These are phyloP conservation scores for Cordyceps sp. DNA, from an alignment of 2,329 filamentous ascomycete species.

Conservation along the genomic window DNA sequence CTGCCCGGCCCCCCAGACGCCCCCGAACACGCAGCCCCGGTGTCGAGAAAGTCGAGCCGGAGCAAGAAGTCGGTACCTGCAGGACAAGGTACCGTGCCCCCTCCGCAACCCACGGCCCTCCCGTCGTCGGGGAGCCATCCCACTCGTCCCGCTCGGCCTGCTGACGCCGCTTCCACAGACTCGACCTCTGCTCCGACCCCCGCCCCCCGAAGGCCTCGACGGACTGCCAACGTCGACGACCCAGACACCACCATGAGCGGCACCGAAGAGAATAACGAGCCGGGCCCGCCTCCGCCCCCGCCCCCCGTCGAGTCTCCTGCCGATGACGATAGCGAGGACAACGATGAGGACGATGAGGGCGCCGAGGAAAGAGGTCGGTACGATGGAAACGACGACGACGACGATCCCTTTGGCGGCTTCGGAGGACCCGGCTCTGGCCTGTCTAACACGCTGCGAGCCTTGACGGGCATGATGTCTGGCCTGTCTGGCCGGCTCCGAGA, in stretches of 20 bases:
- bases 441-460: slow-evolving; percentile 65
- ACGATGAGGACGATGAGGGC: slow-evolving; percentile 15
- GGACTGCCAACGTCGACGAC: slow-evolving; percentile 34
- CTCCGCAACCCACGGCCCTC: background rate
- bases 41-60: slow-evolving; percentile 51
- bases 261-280: slow-evolving; percentile 36
- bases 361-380: slow-evolving; percentile 36
- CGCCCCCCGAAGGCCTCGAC: slow-evolving; percentile 32
- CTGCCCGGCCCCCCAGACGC: slow-evolving; percentile 42
- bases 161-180: slow-evolving; percentile 11
- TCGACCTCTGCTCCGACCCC: slow-evolving; percentile 17
- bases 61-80: slow-evolving; percentile 46
- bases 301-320: slow-evolving; percentile 17
- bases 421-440: slow-evolving; percentile 51
- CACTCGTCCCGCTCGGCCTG: too few relatives aligned
- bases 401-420: slow-evolving; percentile 48
- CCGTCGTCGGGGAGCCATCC: too few relatives aligned
- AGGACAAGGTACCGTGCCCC: slow-evolving; percentile 17
- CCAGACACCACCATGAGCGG: slow-evolving; percentile 59
- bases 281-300: slow-evolving; percentile 24
- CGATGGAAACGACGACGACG: slow-evolving; percentile 43
- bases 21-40: slow-evolving; percentile 36
- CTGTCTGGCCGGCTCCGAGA: slow-evolving; percentile 66
- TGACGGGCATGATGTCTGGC: slow-evolving; percentile 85
- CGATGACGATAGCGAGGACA: slow-evolving; percentile 20